A percentile compares a stretch with the other conserved stretches of the same genome.
phyloP scores from a whole-genome alignment of 2,329 filamentous ascomycete genomes.

The Torrubiellomyces zombiae region DNA sequence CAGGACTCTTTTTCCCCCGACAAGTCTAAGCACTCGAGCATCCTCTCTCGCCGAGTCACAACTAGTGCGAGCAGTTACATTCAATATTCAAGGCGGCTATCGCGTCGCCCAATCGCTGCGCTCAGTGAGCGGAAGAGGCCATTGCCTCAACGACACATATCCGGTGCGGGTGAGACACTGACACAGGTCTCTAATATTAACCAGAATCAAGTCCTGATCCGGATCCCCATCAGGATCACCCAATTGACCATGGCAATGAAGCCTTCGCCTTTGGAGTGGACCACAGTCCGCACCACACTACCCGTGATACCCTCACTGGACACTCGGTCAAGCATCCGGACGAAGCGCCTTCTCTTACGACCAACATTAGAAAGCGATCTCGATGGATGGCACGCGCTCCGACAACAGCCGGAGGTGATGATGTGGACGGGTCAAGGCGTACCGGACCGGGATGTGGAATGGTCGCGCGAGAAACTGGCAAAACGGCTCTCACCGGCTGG shows the following conservation, averaged over 20 bases:
- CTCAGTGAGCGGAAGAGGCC: no score
- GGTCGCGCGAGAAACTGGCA: conserved; percentile 23
- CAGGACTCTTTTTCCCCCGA: no score
- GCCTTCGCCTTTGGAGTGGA: conserved; percentile 11
- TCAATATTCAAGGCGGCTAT: no score
- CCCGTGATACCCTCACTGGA: conserved; percentile 22
- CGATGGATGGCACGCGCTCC: conserved; percentile 31
- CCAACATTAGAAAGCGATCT: conserved; percentile 33
- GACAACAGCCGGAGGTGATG: conserved; percentile 46
- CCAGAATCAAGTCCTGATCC: no score
- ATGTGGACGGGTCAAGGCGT: conserved; percentile 29
- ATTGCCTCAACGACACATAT: no score
- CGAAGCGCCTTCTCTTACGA: conserved; percentile 37
- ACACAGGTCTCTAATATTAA: no score
- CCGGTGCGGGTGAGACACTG: no score
- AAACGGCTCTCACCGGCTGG: conserved; percentile 32
- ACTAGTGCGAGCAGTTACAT: no score
- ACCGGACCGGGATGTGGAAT: conserved; percentile 25
- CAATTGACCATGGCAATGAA: neutral
- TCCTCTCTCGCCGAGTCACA: no score
- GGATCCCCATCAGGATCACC: no score
- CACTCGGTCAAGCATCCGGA: conserved; percentile 24
- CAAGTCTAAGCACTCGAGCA: no score
- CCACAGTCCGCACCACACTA: conserved; percentile 30
- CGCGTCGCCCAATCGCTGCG: no score